Evolutionary conservation across 257 asterid genomes (phyloP), one percentile per base, ranked within the genome.

Genomic region (Penstemon eatonii): DNA sequence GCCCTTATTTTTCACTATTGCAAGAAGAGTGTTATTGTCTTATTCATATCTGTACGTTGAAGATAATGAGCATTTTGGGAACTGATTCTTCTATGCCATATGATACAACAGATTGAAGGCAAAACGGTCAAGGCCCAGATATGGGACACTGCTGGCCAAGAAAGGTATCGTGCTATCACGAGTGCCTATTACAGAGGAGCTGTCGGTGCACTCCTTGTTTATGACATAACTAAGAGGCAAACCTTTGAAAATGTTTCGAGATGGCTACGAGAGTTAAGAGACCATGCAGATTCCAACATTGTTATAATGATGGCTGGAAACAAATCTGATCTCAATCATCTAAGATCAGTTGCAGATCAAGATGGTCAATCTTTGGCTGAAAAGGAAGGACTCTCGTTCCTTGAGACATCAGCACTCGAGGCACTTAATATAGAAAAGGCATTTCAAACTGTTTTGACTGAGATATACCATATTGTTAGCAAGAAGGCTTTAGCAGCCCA

Each of bases 131-230:
- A 59, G 19, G 65, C 65, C 43, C 65, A 59, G 44, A 59, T 59
- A 59, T 59, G 65, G 65, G 65, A 59, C 19, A 59, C 64, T 37
- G 64, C 64, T 5, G 64, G 64, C 8, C 64, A 58, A 39, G 64
- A 58, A 36, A 58, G 64, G 7, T 58, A 58, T 10, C 45, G 64
- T 7, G 64, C 64, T 25, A 58, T 58, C 8, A 58, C 64, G n/a
- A 58, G 64, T 12, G 64, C 64, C 41, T 58, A 58, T 33, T 59
- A 59, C 37, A 36, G 65, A 33, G 65, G 65, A 1, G 65, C 65
- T 39, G 19, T 59, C 5, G 65, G 65, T 33, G 65, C 65, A 10
- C 47, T 59, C 43, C 65, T 58, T 58, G 65, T 59, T 10, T 59
- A 59, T 59, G 65, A 59, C 49, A 37, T 59, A 37, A 59, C 65